Conservation (phyloP, 192 early-diverging fungal genomes). For the Diversispora epigaea region DNA sequence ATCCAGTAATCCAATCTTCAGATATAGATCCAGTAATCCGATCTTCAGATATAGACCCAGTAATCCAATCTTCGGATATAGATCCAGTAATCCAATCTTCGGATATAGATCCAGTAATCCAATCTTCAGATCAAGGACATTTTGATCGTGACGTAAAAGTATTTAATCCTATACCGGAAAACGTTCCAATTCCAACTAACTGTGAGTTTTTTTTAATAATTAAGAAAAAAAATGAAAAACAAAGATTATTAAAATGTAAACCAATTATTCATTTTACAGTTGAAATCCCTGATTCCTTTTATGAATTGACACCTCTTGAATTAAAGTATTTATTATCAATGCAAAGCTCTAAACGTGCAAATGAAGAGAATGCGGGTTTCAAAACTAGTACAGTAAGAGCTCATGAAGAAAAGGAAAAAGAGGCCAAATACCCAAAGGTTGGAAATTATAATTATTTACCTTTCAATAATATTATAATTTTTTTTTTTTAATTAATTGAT, state of each 20-base stretch:
- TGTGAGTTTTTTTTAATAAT: constrained; percentile 33
- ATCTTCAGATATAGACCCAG: not conserved
- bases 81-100: not conserved
- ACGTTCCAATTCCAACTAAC: constrained; percentile 37
- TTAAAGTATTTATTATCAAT: constrained; percentile 63
- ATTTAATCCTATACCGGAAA: constrained; percentile 52
- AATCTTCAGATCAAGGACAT: not conserved
- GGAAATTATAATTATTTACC: not conserved
- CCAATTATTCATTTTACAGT: constrained; percentile 42
- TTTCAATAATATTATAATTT: constrained; percentile 1
- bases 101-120: not conserved
- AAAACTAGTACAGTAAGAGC: constrained; percentile 80
- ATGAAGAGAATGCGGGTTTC: constrained; percentile 68
- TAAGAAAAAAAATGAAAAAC: not conserved
- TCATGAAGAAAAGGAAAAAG: constrained; percentile 57
- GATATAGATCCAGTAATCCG: not conserved
- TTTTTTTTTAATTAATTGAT: not conserved
- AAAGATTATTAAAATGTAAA: not conserved
- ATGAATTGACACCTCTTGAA: constrained; percentile 70
- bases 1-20: no score
- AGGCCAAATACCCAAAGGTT: constrained; percentile 72
- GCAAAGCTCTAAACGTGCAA: constrained; percentile 53
- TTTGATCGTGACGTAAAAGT: constrained; percentile 49
- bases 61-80: no score
- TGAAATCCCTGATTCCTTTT: constrained; percentile 87